Evolutionary conservation across 768 basidiomycete species (phyloP), one percentile per base, ranked within the genome.

Genomic region (Cystofilobasidium ferigula): DNA sequence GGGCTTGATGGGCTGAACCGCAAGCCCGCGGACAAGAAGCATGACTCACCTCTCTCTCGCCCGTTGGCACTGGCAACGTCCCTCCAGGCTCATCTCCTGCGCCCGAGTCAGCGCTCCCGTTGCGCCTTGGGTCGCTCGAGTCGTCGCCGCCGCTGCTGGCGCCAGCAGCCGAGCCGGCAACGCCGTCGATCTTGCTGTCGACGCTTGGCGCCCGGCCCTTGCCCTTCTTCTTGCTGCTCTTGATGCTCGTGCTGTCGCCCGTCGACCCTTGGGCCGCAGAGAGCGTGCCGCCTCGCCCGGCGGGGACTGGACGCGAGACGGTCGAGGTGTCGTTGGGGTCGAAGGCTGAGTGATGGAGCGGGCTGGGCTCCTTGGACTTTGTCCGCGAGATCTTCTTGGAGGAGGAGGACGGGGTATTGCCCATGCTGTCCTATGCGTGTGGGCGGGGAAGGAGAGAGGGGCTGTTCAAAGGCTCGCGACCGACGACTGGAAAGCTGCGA

Each of bases 331-430:
- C 65, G 60, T 62, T 45, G 9, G 59, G 59, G 42, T 67, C 61
- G 18, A n/a, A 60, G 34, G 58, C 38, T 12, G 58, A 60, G 35
- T 68, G 67, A 28, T 42, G 43, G n/a, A 68, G 58, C 32, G 67
- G 67, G 24, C 24, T 56, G 18, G 60, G 60, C 45, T 62, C 60
- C 35, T 68, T 68, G 34, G 61, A 58, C 35, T 63, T 62, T 12
- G 67, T 68, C 47, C 62, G 54, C 35, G 60, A 62, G 42, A 68
- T 68, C 47, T 68, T 68, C 34, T 68, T 68, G 24, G 67, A 67
- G 3, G 58, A 60, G 16, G 58, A 58, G 7, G 57, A 62, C 10
- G 61, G 62, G 14, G 56, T 9, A 56, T 68, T 68, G n/a, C 67
- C 67, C 67, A 68, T 68, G 40, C 7, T 62, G 7, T 24, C 3